phyloP scores from a whole-genome alignment of 140 eudicot species.

The Oenanthe javanica region DNA sequence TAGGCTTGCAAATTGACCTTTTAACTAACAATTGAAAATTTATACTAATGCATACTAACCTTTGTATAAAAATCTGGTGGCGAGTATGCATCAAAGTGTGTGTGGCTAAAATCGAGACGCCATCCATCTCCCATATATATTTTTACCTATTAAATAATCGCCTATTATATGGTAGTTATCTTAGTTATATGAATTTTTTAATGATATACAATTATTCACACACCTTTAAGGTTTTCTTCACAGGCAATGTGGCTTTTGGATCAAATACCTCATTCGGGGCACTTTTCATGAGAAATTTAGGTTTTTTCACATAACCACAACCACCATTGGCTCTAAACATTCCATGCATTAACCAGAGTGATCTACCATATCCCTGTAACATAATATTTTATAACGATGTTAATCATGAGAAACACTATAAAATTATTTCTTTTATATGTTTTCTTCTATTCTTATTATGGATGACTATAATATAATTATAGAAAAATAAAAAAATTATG shows the following conservation, averaged over 20 bases:
- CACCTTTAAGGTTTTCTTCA: constrained; percentile 61
- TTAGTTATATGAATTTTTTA: neutral
- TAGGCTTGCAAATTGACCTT: neutral
- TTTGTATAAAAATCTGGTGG: constrained; percentile 79
- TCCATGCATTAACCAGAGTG: constrained; percentile 90
- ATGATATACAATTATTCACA: constrained; percentile 1
- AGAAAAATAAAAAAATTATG: neutral
- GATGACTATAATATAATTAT: neutral
- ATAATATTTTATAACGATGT: neutral
- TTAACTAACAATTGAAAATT: neutral
- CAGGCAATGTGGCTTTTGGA: constrained; percentile 52
- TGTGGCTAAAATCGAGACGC: constrained; percentile 63
- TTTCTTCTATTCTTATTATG: no score
- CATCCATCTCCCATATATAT: constrained; percentile 71
- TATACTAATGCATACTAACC: constrained; percentile 27
- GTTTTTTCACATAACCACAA: constrained; percentile 78
- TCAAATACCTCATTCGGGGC: constrained; percentile 60
- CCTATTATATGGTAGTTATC: neutral
- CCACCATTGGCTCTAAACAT: constrained; percentile 83
- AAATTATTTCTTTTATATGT: neutral
- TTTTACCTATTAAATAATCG: constrained; percentile 32
- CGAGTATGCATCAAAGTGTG: constrained; percentile 58
- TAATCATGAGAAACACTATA: neutral
- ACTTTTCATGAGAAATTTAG: constrained; percentile 50
- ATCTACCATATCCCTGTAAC: constrained; percentile 74